These are phyloP conservation scores for Podospora anserina DNA, from an alignment of 495 filamentous ascomycete genomes.

Conservation along the genomic window DNA sequence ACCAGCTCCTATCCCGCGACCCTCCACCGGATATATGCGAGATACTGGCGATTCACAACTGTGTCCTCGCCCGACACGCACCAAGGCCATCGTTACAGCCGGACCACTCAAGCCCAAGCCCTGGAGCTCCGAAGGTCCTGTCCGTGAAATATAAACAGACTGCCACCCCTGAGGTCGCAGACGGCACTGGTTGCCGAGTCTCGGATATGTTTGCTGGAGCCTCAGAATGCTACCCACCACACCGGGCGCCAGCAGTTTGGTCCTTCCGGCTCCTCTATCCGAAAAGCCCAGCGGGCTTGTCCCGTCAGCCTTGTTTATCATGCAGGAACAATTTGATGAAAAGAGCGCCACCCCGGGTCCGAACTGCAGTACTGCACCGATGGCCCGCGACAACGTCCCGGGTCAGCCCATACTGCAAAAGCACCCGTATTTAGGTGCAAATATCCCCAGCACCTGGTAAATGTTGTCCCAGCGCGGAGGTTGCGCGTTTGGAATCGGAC, in stretches of 20 bases:
- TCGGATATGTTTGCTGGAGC: not conserved
- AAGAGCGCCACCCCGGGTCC: constrained; percentile 27
- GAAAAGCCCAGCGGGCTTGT: not conserved
- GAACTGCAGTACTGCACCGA: constrained; percentile 6
- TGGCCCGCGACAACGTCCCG: constrained; percentile 8
- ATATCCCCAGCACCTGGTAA: constrained; percentile 6
- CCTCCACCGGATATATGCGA: constrained; percentile 2
- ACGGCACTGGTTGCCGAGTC: constrained; percentile 5
- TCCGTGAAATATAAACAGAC: not conserved
- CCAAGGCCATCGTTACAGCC: not conserved
- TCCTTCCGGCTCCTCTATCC: constrained; percentile 8
- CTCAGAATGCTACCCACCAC: constrained; percentile 4
- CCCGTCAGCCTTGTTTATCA: constrained; percentile 9
- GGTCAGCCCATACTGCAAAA: not conserved
- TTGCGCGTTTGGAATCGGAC: constrained; percentile 19
- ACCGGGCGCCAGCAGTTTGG: constrained; percentile 11
- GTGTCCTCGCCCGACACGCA: not conserved
- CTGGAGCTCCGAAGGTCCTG: constrained; percentile 10
- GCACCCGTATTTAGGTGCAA: not conserved
- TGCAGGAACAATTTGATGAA: constrained; percentile 29
- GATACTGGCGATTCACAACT: not conserved
- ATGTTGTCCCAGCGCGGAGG: constrained; percentile 4
- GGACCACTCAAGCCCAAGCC: not conserved
- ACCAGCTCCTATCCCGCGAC: not conserved
- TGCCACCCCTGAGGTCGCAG: constrained; percentile 3